Evolutionary conservation across 78 protist genomes (phyloP), one percentile per base, ranked within the genome.

Genomic region (Dictyostelium intermedium): DNA sequence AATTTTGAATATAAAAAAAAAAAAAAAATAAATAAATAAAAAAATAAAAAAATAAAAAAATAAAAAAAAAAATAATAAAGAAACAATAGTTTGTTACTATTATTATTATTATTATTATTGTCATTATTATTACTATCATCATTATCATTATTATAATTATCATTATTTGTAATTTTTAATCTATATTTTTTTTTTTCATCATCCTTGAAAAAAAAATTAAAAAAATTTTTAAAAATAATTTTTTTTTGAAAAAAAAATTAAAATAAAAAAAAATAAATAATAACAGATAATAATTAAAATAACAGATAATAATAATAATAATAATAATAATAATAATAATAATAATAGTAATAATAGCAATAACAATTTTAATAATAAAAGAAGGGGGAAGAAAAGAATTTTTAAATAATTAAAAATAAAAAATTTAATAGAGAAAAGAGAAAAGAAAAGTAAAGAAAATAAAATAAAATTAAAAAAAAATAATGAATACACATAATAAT

Each of bases 401-500:
- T n/a, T n/a, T 14, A 10, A 60, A 23, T 7, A 60, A 60, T 23
- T 14, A 60, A 2, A 60, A 60, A 60, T 7, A 60, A 60, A 10
- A 60, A 60, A 10, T 23, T 23, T 7, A 60, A 60, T 7, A 60
- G 18, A n/a, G 2, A 60, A 60, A 10, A 60, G n/a, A 10, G 18
- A 60, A 25, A 61, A 53, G 14, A 61, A 61, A 6, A 61, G 0
- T 6, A 61, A 61, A 13, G n/a, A n/a, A 61, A 61, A 61, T n/a
- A 61, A 61, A 61, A n/a, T 5, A 23, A 23, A 61, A 61, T 5
- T 7, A n/a, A 61, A n/a, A n/a, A 39, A 30, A 37, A 37, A 23
- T 34, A 76, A 77, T 77, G 82, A 77, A 77, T 77, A 77, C 39
- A 35, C 81, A 35, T 41, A 43, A 35, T 43, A n/a, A 35, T 41